Evolutionary conservation across 2,329 filamentous ascomycete species (phyloP), one percentile per base, ranked within the genome.

Genomic region (Diaporthe humulicola): DNA sequence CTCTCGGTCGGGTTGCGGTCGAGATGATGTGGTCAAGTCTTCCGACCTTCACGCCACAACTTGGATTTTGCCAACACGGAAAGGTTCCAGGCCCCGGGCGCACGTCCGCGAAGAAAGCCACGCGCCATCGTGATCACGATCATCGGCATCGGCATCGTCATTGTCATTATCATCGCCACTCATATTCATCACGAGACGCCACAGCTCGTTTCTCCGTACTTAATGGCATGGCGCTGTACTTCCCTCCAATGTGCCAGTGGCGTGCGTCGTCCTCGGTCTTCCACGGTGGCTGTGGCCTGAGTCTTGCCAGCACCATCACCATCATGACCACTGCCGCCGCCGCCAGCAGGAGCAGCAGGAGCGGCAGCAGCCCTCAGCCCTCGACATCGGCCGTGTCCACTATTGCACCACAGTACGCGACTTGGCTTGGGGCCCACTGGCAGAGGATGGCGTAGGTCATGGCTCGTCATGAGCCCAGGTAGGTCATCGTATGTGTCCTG

Each of bases 31-130:
- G 28, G 8, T 25, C 42, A 22, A 38, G 45, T 40, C 64, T 69
- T 28, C n/a, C 48, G 48, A 69, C 45, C 30, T 54, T 69, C 64
- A 69, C 64, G 64, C 64, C 64, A 69, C 60, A 58, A 25, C 10
- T 50, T n/a, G 38, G 33, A 9, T 22, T 15, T 19, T 15, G 30
- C 42, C 25, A 30, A 45, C 40, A 45, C 60, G 60, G 60, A 66
- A 42, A 66, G 19, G 42, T 66, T 50, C 60, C 40, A 66, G 25
- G n/a, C 60, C 28, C 7, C 38, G 25, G 40, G 25, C 40, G 30
- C 28, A 33, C 38, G 42, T 17, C 42, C 60, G 9, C 42, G 25
- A n/a, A 3, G 22, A 25, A 50, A 33, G 61, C 61, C 61, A 66
- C 42, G 12, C 42, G 30, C 33, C 64, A 40, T 36, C 25, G 45